Evolutionary conservation across 257 asterid genomes (phyloP), one percentile per base, ranked within the genome.

Genomic region (Anisodus acutangulus): DNA sequence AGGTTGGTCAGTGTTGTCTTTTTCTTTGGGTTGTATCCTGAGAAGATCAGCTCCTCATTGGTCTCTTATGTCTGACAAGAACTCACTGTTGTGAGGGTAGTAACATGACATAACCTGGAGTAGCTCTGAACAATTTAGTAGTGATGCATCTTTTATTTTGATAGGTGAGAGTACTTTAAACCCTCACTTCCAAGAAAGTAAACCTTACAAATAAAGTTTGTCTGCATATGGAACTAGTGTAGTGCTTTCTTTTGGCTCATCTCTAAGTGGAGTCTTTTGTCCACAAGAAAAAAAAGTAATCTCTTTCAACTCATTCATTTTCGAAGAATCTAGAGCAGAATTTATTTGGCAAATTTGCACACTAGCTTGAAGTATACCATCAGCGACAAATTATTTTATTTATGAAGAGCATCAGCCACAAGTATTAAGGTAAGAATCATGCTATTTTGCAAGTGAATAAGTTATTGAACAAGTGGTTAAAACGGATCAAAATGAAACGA

Each of bases 251-350:
- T 47, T 22, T 49, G 81, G 64, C 13, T 76, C 13, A 76, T 13
- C 63, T 53, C 47, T 26, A 53, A 49, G 43, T 26, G 47, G 43
- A 53, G 8, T 76, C 81, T 26, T 26, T 22, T 17, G 47, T 26
- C 64, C 22, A 51, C 59, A 17, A 76, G 64, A 76, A 76, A 22
- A 22, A 76, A 76, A 51, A 26, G 7, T 26, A 22, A 49, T 49
- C 45, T 76, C 62, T 51, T 76, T 13, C 60, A 62, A 11, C 72
- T 76, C 47, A 51, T 76, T 76, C 81, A 76, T 51, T 22, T 49
- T 53, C 81, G 2, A 22, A 51, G 63, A 51, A 76, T 51, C 47
- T 4, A 54, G 31, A 45, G 63, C 47, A 76, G 81, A 51, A 51
- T 49, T 51, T 19, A 76, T 51, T 26, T 26, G 63, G 26, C 22